A percentile compares a stretch with the other conserved stretches of the same genome.
Evolutionary conservation across 495 filamentous ascomycete species (phyloP).

Genomic region (Penicillium steckii): DNA sequence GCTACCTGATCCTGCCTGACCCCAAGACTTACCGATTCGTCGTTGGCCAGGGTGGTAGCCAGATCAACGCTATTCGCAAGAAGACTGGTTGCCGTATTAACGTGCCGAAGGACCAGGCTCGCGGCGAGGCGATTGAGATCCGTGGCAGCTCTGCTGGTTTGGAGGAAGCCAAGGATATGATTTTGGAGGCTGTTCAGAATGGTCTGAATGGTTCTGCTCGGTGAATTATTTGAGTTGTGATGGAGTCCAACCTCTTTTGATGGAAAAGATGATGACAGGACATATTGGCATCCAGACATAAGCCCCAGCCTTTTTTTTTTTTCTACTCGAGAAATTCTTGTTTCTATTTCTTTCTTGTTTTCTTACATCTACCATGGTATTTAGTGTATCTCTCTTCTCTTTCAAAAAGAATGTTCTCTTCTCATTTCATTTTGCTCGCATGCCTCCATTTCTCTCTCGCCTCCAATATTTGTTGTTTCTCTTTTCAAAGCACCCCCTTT

Average conservation of each 20-base stretch:
- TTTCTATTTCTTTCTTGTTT: conserved; percentile 11
- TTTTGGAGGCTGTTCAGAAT: conserved; percentile 71
- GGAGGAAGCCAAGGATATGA: conserved; percentile 84
- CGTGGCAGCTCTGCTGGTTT: conserved; percentile 73
- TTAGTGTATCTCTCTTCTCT: conserved; percentile 14
- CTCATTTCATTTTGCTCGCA: too few relatives aligned
- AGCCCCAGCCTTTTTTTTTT: too few relatives aligned
- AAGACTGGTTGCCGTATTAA: conserved; percentile 90
- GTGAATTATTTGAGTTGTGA: conserved; percentile 9
- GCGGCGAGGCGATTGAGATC: conserved; percentile 84
- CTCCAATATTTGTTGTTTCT: background rate
- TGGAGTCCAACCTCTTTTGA: background rate
- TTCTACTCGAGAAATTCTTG: conserved; percentile 16
- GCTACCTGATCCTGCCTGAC: conserved; percentile 87
- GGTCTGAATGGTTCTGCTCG: conserved; percentile 32
- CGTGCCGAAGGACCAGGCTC: conserved; percentile 77
- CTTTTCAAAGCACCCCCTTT: background rate
- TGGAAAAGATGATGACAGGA: conserved; percentile 7
- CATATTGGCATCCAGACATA: conserved; percentile 17
- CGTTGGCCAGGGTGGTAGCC: conserved; percentile 82
- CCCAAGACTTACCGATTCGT: conserved; percentile 86
- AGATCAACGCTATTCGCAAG: conserved; percentile 89
- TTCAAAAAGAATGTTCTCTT: conserved; percentile 22
- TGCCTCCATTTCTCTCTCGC: too few relatives aligned
- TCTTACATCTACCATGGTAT: conserved; percentile 7